Conservation (phyloP, 2,329 filamentous ascomycete species). For the Venturia asperata region DNA sequence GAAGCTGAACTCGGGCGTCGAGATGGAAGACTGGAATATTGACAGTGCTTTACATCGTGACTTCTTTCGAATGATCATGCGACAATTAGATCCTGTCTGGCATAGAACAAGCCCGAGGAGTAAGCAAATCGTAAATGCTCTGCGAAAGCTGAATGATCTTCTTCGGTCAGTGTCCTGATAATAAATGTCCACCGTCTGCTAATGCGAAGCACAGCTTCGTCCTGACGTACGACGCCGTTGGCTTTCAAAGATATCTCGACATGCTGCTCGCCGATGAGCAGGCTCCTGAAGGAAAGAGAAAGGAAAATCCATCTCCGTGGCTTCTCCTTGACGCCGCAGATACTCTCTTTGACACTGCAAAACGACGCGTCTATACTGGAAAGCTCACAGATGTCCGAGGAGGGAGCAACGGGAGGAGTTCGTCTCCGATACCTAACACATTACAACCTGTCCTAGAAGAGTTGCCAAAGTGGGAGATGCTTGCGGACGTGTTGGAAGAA, state of each 20-base stretch:
- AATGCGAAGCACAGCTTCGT: conserved; percentile 44
- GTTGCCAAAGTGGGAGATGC: conserved; percentile 83
- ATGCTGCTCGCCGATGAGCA: conserved; percentile 88
- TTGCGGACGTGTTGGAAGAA: conserved; percentile 87
- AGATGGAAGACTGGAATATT: conserved; percentile 95
- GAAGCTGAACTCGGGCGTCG: conserved; percentile 79
- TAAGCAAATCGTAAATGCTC: conserved; percentile 84
- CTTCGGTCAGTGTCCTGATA: conserved; percentile 52
- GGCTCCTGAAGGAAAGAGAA: conserved; percentile 77
- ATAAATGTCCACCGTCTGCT: background rate
- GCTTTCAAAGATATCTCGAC: conserved; percentile 87
- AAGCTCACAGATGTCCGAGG: conserved; percentile 49
- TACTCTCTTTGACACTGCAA: conserved; percentile 86
- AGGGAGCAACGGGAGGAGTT: conserved; percentile 34
- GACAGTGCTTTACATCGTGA: conserved; percentile 88
- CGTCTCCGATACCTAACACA: conserved; percentile 46
- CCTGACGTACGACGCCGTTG: conserved; percentile 80
- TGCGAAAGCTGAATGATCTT: conserved; percentile 75
- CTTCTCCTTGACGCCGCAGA: conserved; percentile 92
- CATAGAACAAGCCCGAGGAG: conserved; percentile 94
- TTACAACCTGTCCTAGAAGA: conserved; percentile 82
- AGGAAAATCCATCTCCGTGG: conserved; percentile 90
- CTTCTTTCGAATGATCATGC: conserved; percentile 80
- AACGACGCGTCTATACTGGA: conserved; percentile 75
- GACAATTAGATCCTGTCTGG: conserved; percentile 94